These are phyloP conservation scores for Thozetella sp. DNA, from an alignment of 495 filamentous ascomycete genomes.

Conservation along the genomic window DNA sequence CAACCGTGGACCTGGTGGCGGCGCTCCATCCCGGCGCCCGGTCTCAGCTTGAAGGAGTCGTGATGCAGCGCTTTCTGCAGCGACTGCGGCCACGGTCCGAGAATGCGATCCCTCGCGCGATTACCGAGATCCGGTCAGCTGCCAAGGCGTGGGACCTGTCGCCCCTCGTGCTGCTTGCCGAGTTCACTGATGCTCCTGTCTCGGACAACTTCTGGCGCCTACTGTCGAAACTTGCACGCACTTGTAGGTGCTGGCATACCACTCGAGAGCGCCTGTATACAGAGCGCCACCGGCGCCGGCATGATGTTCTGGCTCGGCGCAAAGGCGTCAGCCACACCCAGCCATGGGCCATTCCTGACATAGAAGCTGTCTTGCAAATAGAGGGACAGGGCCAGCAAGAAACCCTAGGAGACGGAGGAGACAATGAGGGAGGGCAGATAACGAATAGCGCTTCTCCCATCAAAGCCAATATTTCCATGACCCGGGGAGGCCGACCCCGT, in stretches of 20 bases:
- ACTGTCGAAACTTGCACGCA: neutral
- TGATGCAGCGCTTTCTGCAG: neutral
- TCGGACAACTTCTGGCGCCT: conserved; percentile 1
- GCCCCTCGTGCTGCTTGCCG: neutral
- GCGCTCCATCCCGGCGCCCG: neutral
- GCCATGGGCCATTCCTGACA: conserved; percentile 1
- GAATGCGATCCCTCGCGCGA: neutral
- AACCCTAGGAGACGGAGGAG: neutral
- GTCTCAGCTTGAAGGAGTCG: neutral
- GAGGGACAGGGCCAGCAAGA: neutral
- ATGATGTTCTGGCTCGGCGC: neutral
- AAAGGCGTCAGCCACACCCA: neutral
- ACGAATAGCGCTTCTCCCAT: too few relatives aligned
- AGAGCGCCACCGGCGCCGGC: neutral
- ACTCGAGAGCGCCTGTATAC: neutral
- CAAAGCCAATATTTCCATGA: too few relatives aligned
- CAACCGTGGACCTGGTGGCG: neutral
- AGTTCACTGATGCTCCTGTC: neutral
- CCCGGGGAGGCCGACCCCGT: too few relatives aligned
- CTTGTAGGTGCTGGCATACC: neutral
- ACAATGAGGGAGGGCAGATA: neutral
- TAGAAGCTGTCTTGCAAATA: neutral
- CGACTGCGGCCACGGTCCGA: neutral
- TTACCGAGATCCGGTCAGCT: neutral
- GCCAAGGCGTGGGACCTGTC: neutral